A percentile compares a stretch with the other conserved stretches of the same genome.
These are phyloP conservation scores for Coemansia sp. DNA, from an alignment of 192 early-diverging fungal species.

Conservation along the genomic window DNA sequence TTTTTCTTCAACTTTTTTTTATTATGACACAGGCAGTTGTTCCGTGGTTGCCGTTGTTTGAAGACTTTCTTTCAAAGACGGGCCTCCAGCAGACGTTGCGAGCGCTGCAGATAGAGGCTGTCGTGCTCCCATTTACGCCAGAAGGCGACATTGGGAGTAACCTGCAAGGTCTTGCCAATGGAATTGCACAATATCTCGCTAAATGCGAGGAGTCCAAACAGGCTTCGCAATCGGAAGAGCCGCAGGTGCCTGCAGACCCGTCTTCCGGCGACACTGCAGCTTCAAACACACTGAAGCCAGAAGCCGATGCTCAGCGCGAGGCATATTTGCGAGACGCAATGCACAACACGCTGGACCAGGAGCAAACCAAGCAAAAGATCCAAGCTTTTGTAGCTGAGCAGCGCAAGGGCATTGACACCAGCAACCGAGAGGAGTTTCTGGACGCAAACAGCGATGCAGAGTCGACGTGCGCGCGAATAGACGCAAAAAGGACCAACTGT, in stretches of 20 bases:
- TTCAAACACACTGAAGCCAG: too few relatives aligned
- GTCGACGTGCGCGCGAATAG: conserved; percentile 63
- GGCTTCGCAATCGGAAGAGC: too few relatives aligned
- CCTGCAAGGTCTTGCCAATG: conserved; percentile 14
- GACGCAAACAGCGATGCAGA: conserved; percentile 19
- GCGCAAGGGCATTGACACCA: conserved; percentile 59
- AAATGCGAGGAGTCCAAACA: neutral
- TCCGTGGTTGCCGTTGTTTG: conserved; percentile 26
- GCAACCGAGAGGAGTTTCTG: conserved; percentile 65
- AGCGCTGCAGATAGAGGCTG: conserved; percentile 34
- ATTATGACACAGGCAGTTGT: neutral
- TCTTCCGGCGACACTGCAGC: too few relatives aligned
- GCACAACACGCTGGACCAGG: conserved; percentile 41
- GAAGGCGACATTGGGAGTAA: conserved; percentile 9
- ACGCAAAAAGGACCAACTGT: conserved; percentile 68
- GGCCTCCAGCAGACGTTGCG: conserved; percentile 36
- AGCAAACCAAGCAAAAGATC: conserved; percentile 55
- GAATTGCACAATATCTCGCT: conserved; percentile 17
- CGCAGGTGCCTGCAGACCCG: too few relatives aligned
- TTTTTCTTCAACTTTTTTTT: neutral
- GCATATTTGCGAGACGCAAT: neutral
- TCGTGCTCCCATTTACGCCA: conserved; percentile 20
- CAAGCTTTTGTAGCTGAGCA: conserved; percentile 55
- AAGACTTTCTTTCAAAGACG: conserved; percentile 26
- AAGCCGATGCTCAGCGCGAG: too few relatives aligned